A percentile compares a stretch with the other conserved stretches of the same genome.
phyloP scores from a whole-genome alignment of 108 stramenopile genomes.

The Ochromonas danica region DNA sequence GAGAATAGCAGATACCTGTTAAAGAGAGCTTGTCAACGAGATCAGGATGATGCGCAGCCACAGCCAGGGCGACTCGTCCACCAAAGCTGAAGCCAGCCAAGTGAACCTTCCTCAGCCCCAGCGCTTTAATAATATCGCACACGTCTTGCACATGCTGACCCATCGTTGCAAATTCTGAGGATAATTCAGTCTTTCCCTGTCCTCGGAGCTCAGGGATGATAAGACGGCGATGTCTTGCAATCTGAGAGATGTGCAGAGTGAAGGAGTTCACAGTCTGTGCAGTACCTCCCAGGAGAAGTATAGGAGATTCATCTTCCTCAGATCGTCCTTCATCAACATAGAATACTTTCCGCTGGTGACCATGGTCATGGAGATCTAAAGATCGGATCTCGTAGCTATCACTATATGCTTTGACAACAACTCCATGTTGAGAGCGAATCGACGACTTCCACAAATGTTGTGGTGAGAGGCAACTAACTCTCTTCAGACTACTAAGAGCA shows the following conservation, averaged over 20 bases:
- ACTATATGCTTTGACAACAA: no score
- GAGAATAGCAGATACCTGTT: background rate
- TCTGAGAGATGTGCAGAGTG: background rate
- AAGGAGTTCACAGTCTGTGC: conserved; percentile 18
- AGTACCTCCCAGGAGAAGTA: conserved; percentile 20
- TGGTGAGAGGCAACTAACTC: no score
- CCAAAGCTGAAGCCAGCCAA: conserved; percentile 22
- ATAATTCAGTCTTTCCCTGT: conserved; percentile 19
- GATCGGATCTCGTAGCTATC: no score
- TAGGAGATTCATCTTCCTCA: conserved; percentile 8
- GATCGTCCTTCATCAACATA: no score
- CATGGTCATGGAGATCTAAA: no score
- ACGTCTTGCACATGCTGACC: conserved; percentile 24
- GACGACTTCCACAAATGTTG: no score
- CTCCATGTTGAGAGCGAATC: no score
- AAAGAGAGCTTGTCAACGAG: background rate
- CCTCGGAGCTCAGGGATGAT: conserved; percentile 17
- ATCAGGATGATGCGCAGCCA: conserved; percentile 21
- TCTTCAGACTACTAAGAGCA: no score
- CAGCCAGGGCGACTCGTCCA: conserved; percentile 5
- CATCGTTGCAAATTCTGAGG: background rate
- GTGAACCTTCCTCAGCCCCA: background rate
- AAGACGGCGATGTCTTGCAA: conserved; percentile 14
- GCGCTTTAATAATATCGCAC: background rate
- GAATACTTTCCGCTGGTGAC: no score